Base-by-base conservation (phyloP, 2,329 filamentous ascomycete genomes). In the Alternaria sp. region DNA sequence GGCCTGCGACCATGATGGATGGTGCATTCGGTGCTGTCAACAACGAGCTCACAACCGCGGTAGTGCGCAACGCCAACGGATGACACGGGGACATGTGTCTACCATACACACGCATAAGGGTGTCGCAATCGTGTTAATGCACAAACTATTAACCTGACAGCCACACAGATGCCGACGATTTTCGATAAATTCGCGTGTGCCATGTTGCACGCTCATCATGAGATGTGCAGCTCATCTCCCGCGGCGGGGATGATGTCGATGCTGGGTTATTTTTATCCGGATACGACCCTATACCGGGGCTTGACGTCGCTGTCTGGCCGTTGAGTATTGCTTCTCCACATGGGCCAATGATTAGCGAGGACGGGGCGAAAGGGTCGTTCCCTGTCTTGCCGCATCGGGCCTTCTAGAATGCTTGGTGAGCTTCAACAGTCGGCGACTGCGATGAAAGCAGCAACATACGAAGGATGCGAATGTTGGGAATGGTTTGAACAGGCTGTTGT, bases 281-380 rank as follows among this genome's bases (percentile, higher is more conserved):
- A 55, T 55, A 66, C 64, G 58, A 58, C 12, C 21, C 17, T 36
- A n/a, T 51, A 15, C 26, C 21, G 59, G 61, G 40, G 40, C 57
- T 61, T 71, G 61, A 69, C 68, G 63, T 70, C 61, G 67, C 61
- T 62, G 56, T 54, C 55, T 65, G 60, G 61, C 49, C 60, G 66
- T 70, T 68, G 64, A 65, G 59, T 67, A 66, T 67, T 62, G 63
- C 49, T 28, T 71, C 68, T 60, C 69, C 69, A 71, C 67, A 66
- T 60, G 28, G 51, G 56, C 59, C 59, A 65, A 61, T 60, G 50
- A 61, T 45, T 59, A 67, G 66, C 60, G 46, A 68, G 59, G 59
- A 59, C 30, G 60, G 60, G 44, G 55, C 57, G 55, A 61, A 57
- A 53, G 12, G 47, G n/a, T 50, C 36, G 15, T 40, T 57, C 45